A percentile compares a stretch with the other conserved stretches of the same genome.
These are phyloP conservation scores for Escovopsis weberi DNA, from an alignment of 2,329 filamentous ascomycete species.

Conservation along the genomic window DNA sequence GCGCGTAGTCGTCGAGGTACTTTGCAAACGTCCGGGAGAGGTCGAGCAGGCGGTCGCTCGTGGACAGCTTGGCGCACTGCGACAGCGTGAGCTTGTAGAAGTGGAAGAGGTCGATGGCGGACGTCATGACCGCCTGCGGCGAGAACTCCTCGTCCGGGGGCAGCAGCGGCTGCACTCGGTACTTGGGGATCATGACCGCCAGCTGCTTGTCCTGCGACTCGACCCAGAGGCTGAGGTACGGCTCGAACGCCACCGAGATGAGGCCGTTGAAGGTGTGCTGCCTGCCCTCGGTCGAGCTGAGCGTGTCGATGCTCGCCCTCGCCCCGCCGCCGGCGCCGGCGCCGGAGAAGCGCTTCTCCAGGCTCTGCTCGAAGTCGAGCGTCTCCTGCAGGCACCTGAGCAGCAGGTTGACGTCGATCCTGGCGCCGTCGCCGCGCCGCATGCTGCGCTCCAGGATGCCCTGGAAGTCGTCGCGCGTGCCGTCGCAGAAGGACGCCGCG, in stretches of 20 bases:
- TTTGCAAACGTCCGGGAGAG: slow-evolving; percentile 75
- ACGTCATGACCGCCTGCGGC: slow-evolving; percentile 74
- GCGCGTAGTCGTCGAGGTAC: slow-evolving; percentile 89
- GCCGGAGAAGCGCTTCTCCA: slow-evolving; percentile 70
- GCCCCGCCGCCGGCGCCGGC: slow-evolving; percentile 25
- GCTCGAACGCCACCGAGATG: slow-evolving; percentile 94
- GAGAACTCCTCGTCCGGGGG: slow-evolving; percentile 85
- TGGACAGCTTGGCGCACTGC: slow-evolving; percentile 92
- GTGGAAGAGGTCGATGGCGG: slow-evolving; percentile 92
- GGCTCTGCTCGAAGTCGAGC: slow-evolving; percentile 84
- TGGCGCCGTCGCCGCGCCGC: slow-evolving; percentile 60
- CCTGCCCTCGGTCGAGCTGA: slow-evolving; percentile 62
- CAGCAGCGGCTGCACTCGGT: slow-evolving; percentile 67
- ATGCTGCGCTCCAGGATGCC: slow-evolving; percentile 80
- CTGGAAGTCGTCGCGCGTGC: slow-evolving; percentile 89
- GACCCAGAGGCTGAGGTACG: slow-evolving; percentile 93
- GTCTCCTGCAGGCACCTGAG: slow-evolving; percentile 88
- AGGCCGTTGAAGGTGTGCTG: slow-evolving; percentile 70
- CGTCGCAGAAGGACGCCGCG: slow-evolving; percentile 86
- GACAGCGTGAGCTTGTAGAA: slow-evolving; percentile 88
- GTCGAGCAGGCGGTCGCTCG: slow-evolving; percentile 73
- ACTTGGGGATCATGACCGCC: slow-evolving; percentile 70
- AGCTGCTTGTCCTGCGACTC: slow-evolving; percentile 89
- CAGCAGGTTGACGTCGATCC: slow-evolving; percentile 77
- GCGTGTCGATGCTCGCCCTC: slow-evolving; percentile 77